Evolutionary conservation across 768 basidiomycete genomes (phyloP).

Genomic region (Cystobasidium ongulense): DNA sequence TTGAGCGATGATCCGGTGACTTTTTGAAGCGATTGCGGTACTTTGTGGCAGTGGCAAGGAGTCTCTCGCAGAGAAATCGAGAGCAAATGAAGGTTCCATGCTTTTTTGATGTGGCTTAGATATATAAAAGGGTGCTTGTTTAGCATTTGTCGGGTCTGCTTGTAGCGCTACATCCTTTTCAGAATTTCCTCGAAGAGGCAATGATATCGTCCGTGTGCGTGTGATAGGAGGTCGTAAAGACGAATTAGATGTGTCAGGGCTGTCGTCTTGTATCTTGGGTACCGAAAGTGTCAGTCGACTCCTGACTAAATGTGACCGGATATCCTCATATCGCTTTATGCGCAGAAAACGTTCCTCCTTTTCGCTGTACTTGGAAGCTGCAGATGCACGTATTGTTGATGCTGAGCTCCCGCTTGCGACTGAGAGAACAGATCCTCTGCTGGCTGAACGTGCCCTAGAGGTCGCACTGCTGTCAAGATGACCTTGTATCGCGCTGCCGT

Average conservation of each 20-base stretch:
- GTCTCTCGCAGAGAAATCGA: not conserved
- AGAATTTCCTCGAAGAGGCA: not conserved
- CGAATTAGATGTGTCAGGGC: not conserved
- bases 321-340: not conserved
- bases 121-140: not conserved
- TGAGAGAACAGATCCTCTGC: not conserved
- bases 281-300: slow-evolving; percentile 6
- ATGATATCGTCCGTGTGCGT: slow-evolving; percentile 7
- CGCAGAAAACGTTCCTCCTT: not conserved
- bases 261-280: not conserved
- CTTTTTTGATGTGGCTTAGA: slow-evolving; percentile 6
- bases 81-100: slow-evolving; percentile 20
- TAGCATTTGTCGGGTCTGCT: not conserved
- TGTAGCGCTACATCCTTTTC: not conserved
- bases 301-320: not conserved
- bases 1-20: not conserved
- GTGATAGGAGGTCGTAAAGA: not conserved
- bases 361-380: slow-evolving; percentile 2
- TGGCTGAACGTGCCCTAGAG: slow-evolving; percentile 8
- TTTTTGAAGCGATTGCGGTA: not conserved
- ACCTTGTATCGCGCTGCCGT: not conserved
- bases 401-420: slow-evolving; percentile 19
- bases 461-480: not conserved
- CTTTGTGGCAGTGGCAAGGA: not conserved
- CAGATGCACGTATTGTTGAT: slow-evolving; percentile 1